These are phyloP conservation scores for Eutrema heterophyllum DNA, from an alignment of 345 rosid species.

Conservation along the genomic window DNA sequence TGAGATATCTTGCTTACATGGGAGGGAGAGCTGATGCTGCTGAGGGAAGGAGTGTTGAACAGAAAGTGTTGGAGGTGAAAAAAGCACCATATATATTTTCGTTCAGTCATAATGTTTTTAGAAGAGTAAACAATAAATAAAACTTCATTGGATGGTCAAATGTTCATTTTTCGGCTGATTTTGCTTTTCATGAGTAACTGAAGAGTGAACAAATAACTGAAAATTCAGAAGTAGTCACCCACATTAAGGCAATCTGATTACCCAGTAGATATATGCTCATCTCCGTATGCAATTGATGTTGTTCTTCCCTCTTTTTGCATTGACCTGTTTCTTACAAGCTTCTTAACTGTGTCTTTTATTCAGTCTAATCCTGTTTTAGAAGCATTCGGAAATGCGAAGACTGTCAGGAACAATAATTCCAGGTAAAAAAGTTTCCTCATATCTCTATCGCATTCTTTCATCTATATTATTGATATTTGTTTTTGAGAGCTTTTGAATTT, in stretches of 20 bases:
- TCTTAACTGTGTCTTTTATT: conserved; percentile 24
- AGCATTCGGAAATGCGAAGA: conserved; percentile 99
- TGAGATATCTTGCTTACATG: conserved; percentile 99
- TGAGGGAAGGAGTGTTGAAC: conserved; percentile 95
- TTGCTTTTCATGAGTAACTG: conserved; percentile 2
- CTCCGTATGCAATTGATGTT: not conserved
- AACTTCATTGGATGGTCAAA: conserved; percentile 5
- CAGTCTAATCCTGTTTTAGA: conserved; percentile 99
- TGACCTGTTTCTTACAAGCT: conserved; percentile 7
- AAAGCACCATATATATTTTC: not conserved
- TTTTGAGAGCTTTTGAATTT: not conserved
- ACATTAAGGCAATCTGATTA: not conserved
- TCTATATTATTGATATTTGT: not conserved
- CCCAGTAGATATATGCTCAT: conserved; percentile 8
- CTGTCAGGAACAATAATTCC: conserved; percentile 95
- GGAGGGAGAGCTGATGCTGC: conserved; percentile 88
- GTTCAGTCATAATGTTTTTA: not conserved
- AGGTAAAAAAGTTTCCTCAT: conserved; percentile 43
- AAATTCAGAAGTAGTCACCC: conserved; percentile 8
- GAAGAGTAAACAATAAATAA: not conserved
- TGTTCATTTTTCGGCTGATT: not conserved
- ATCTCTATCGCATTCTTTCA: not conserved
- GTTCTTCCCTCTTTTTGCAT: not conserved
- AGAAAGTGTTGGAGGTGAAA: conserved; percentile 94
- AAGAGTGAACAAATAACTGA: not conserved